Evolutionary conservation across 2,329 filamentous ascomycete genomes (phyloP), one percentile per base, ranked within the genome.

Genomic region (Penicillium crustosum): DNA sequence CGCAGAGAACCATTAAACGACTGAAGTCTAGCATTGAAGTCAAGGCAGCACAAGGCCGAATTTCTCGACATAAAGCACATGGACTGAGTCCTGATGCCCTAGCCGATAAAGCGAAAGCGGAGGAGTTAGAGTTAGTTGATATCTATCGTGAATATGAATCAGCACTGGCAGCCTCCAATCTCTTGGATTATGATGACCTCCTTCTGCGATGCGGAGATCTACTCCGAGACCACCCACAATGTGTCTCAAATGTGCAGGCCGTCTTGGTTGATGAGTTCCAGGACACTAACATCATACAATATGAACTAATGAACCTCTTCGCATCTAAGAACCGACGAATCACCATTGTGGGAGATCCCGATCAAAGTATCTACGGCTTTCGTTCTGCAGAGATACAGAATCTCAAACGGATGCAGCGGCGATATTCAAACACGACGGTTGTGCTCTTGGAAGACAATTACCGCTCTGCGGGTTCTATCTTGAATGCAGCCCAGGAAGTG

Each of bases 311-410:
- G 92, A 88, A 85, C 61, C 82, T 96, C 0, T 88, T 99, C 67
- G 91, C 93, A 2, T 86, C 91, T 59, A 78, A 81, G 23, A 82
- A 83, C 43, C 83, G 85, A 55, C 83, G 86, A n/a, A 93, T 97
- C 65, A 97, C 93, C 0, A 90, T 97, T 59, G 94, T 99, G 5
- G 94, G 93, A 35, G 93, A 99, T 71, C 93, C 94, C 0, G 94
- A 99, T 72, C 93, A 99, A 75, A 97, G 93, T 72, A 99, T 99
- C 57, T 99, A 97, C 72, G 91, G 93, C 21, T 99, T 95, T 82
- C 88, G 93, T 21, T 93, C 91, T 8, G 93, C 94, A 10, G 93
- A 99, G 73, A 91, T 93, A 65, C 89, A 89, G 71, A 99, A 97
- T 67, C 81, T 97, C 48, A 84, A 85, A 63, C 86, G 89, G 2